Percentiles rank a stretch among this genome's conserved stretches.
These are phyloP conservation scores for Stentor roeselii DNA, from an alignment of 73 alveolate genomes.

Conservation along the genomic window DNA sequence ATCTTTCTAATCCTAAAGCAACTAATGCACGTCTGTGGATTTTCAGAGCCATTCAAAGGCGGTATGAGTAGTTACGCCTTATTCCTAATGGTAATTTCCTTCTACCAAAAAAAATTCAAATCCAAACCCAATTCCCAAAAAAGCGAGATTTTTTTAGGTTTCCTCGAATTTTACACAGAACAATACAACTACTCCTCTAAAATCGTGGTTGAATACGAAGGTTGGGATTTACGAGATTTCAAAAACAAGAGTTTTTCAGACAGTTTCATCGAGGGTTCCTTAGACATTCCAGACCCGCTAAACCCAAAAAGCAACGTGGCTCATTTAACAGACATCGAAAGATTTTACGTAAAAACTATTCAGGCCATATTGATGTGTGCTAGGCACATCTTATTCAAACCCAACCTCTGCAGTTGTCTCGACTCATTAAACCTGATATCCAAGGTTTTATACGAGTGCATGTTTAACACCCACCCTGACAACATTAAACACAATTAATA, in stretches of 20 bases:
- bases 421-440: neutral
- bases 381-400: neutral
- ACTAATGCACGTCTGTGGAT: neutral
- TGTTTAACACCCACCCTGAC: neutral
- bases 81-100: neutral
- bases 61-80: neutral
- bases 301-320: neutral
- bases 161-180: neutral
- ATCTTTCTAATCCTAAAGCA: neutral
- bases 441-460: neutral
- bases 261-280: neutral
- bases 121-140: neutral
- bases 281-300: neutral
- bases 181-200: neutral
- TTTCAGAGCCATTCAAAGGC: neutral
- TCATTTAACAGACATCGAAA: neutral
- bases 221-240: neutral
- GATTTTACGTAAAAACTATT: neutral
- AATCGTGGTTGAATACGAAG: neutral
- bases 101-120: neutral
- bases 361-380: neutral
- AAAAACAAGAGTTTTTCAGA: neutral
- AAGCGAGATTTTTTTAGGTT: neutral
- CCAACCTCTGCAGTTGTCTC: neutral
- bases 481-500: neutral